A percentile compares a stretch with the other conserved stretches of the same genome.
These are phyloP conservation scores for Brettanomyces naardenensis DNA, from an alignment of 805 yeast genomes.

Conservation along the genomic window DNA sequence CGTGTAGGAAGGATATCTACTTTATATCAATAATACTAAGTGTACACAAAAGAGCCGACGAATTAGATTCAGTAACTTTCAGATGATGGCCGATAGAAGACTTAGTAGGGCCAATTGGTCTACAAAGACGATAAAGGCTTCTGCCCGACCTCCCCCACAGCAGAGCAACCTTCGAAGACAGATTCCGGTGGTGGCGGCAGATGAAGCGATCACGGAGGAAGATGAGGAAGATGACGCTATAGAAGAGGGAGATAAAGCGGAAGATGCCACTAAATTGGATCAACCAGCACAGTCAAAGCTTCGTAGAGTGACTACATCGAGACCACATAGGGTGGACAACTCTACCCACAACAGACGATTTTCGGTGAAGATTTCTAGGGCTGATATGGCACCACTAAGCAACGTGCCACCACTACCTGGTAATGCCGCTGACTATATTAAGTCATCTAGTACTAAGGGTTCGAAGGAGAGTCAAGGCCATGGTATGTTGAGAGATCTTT, in stretches of 20 bases:
- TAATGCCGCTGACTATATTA: not conserved
- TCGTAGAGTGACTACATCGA: slow-evolving; percentile 2
- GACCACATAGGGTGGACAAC: slow-evolving; percentile 14
- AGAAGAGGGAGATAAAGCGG: not conserved
- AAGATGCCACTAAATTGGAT: not conserved
- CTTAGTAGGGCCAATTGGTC: slow-evolving; percentile 23
- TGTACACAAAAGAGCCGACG: too few species aligned
- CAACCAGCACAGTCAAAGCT: not conserved
- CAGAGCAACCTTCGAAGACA: not conserved
- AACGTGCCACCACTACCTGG: slow-evolving; percentile 1
- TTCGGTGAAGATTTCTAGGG: slow-evolving; percentile 12
- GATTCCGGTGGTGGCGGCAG: not conserved
- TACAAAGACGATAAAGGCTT: slow-evolving; percentile 8
- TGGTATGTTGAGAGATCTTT: slow-evolving; percentile 17
- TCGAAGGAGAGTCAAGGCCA: not conserved
- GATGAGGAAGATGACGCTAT: slow-evolving; percentile 1
- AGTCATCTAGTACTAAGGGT: not conserved
- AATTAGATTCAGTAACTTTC: too few species aligned
- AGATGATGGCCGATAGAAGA: slow-evolving; percentile 12
- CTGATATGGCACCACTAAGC: not conserved
- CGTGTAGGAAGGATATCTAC: too few species aligned
- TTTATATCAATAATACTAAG: too few species aligned
- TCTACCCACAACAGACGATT: slow-evolving; percentile 17
- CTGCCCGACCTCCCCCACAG: slow-evolving; percentile 5
- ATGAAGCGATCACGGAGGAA: not conserved